Percentiles rank a stretch among this genome's conserved stretches.
Conservation (phyloP, 2,329 filamentous ascomycete species). For the Cladosporium colombiae region DNA sequence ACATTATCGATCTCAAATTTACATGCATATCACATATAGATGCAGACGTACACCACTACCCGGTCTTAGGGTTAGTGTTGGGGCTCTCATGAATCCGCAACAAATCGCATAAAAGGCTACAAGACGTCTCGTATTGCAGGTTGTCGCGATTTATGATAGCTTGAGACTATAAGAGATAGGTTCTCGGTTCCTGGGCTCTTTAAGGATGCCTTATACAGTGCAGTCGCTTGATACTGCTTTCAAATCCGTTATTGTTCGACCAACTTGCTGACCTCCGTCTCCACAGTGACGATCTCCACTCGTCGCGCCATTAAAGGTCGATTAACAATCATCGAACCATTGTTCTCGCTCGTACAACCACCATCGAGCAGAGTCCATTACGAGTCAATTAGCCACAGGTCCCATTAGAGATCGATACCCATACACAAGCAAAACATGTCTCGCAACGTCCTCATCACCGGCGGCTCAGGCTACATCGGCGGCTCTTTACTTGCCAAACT, state of each 20-base stretch:
- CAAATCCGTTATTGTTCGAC: neutral
- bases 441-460: constrained; percentile 52
- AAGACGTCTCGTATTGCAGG: neutral
- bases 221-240: neutral
- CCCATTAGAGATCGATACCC: neutral
- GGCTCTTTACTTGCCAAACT: constrained; percentile 50
- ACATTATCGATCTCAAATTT: too few relatives aligned
- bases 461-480: constrained; percentile 56
- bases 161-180: neutral
- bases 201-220: too few relatives aligned
- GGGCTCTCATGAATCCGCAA: neutral
- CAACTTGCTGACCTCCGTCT: neutral
- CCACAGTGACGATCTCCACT: neutral
- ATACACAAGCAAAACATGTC: constrained; percentile 24
- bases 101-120: neutral
- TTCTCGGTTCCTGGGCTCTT: too few relatives aligned
- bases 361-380: neutral
- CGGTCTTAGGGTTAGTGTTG: neutral
- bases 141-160: neutral
- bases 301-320: neutral
- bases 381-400: neutral
- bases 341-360: rapidly evolving
- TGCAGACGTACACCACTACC: neutral
- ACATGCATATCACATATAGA: too few relatives aligned
- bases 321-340: neutral